Percentiles rank a stretch among this genome's conserved stretches.
These are phyloP conservation scores for Tricholoma sp. DNA, from an alignment of 768 basidiomycete species.

Conservation along the genomic window DNA sequence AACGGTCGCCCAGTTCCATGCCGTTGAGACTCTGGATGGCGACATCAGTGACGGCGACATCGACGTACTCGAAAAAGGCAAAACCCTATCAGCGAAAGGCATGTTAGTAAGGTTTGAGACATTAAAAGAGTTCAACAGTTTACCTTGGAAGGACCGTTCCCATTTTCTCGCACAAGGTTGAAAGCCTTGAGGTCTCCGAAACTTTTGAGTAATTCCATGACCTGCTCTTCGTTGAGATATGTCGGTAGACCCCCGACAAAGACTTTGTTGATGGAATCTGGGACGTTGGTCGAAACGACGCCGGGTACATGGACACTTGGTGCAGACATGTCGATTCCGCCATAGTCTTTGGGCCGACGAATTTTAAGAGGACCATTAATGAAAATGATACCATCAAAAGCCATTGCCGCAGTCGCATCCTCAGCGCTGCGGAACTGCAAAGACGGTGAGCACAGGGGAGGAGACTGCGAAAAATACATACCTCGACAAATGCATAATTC, in stretches of 20 bases:
- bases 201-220: constrained; percentile 94
- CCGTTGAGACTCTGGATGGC: constrained; percentile 95
- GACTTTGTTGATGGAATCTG: constrained; percentile 96
- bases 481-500: constrained; percentile 98
- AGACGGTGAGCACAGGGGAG: constrained; percentile 5
- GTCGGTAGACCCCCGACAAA: constrained; percentile 95
- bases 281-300: constrained; percentile 93
- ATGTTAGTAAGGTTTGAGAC: not conserved
- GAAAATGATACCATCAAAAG: constrained; percentile 96
- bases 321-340: constrained; percentile 62
- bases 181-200: constrained; percentile 98
- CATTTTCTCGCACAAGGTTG: constrained; percentile 95
- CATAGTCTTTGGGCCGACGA: constrained; percentile 95
- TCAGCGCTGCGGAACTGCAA: constrained; percentile 94
- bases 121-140: not conserved
- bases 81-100: constrained; percentile 70
- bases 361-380: constrained; percentile 95
- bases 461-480: constrained; percentile 28
- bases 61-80: constrained; percentile 98
- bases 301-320: constrained; percentile 84
- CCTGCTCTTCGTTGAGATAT: constrained; percentile 97
- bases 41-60: constrained; percentile 82
- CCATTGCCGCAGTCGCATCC: constrained; percentile 95
- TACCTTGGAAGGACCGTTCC: constrained; percentile 85
- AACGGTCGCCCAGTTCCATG: constrained; percentile 96